Percentiles rank a stretch among this genome's conserved stretches.
phyloP scores from a whole-genome alignment of 768 basidiomycete species.

The Lentinula edodes region DNA sequence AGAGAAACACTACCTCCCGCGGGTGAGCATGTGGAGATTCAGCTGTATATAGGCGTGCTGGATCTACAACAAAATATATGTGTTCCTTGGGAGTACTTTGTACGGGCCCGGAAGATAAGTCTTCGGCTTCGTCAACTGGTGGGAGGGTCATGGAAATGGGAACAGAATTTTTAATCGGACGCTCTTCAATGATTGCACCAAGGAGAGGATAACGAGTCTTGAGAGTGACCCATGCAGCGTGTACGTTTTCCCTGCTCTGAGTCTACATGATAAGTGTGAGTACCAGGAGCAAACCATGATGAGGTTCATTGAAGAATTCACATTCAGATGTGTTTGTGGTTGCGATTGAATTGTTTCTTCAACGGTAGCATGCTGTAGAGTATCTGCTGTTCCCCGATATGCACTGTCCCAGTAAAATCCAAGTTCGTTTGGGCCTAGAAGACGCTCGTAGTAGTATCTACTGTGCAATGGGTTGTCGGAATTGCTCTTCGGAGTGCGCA shows the following conservation, averaged over 20 bases:
- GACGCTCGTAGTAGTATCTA: conserved; percentile 15
- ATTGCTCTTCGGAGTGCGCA: not conserved
- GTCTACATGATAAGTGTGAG: not conserved
- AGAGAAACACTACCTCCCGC: conserved; percentile 33
- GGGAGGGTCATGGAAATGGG: not conserved
- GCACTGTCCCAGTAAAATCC: conserved; percentile 16
- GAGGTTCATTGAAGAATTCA: conserved; percentile 14
- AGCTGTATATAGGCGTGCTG: conserved; percentile 22
- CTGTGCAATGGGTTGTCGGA: not conserved
- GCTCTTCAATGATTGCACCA: conserved; percentile 31
- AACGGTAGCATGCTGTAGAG: conserved; percentile 26
- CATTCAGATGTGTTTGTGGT: not conserved
- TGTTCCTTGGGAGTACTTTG: conserved; percentile 16
- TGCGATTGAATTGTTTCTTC: not conserved
- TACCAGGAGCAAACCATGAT: conserved; percentile 6
- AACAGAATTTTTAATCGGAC: not conserved
- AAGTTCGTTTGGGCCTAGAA: conserved; percentile 17
- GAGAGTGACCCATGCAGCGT: conserved; percentile 36
- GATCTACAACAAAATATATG: conserved; percentile 37
- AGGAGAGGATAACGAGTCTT: conserved; percentile 49
- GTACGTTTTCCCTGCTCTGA: conserved; percentile 24
- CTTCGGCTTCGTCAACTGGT: not conserved
- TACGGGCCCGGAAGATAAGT: not conserved
- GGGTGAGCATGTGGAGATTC: conserved; percentile 14
- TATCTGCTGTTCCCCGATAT: conserved; percentile 22